A percentile compares a stretch with the other conserved stretches of the same genome.
phyloP scores from a whole-genome alignment of 306 rosid species.

The Parietaria judaica region DNA sequence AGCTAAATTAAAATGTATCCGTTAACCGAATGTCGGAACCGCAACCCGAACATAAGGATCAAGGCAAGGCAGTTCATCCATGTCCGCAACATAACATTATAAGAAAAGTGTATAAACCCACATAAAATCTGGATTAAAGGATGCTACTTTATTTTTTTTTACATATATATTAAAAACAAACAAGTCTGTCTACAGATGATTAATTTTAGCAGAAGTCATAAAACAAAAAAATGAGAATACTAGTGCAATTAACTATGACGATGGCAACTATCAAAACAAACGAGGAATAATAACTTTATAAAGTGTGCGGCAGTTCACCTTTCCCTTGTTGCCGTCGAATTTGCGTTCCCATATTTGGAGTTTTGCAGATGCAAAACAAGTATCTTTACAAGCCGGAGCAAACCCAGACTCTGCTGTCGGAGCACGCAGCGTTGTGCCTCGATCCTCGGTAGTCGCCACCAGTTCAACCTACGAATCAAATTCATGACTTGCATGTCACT shows the following conservation, averaged over 20 bases:
- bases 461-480: constrained; percentile 54
- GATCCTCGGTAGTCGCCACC: constrained; percentile 64
- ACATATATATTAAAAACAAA: not conserved
- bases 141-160: too few species aligned
- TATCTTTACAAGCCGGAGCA: constrained; percentile 78
- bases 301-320: constrained; percentile 34
- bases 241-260: not conserved
- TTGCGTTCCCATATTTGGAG: constrained; percentile 74
- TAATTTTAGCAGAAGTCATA: not conserved
- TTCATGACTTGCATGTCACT: too few species aligned
- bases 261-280: not conserved
- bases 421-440: constrained; percentile 76
- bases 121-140: too few species aligned
- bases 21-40: too few species aligned
- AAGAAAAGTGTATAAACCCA: not conserved
- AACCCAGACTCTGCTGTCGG: constrained; percentile 77
- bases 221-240: not conserved
- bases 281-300: not conserved
- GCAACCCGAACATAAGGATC: too few species aligned
- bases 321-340: constrained; percentile 75
- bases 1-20: too few species aligned
- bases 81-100: too few species aligned
- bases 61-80: not conserved
- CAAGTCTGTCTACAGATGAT: not conserved
- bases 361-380: constrained; percentile 59